phyloP scores from a whole-genome alignment of 305 asterid species.

The Fraxinus angustifolia region DNA sequence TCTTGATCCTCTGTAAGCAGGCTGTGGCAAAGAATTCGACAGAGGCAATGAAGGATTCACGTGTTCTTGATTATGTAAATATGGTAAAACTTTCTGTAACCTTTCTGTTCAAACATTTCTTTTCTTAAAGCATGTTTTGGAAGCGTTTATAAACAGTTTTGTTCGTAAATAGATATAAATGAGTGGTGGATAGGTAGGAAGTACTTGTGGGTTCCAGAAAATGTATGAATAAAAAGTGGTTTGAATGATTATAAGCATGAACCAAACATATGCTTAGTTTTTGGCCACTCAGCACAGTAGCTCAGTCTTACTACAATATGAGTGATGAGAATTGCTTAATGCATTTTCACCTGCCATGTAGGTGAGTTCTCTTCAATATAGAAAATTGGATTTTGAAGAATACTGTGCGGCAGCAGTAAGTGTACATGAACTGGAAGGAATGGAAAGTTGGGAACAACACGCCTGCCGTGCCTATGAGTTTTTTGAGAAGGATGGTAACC shows the following conservation, averaged over 20 bases:
- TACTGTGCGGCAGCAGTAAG: conserved; percentile 83
- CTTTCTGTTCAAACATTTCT: conserved; percentile 1
- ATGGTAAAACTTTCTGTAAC: conserved; percentile 41
- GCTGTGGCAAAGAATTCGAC: conserved; percentile 70
- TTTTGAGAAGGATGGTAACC: conserved; percentile 87
- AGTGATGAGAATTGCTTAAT: background rate
- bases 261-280: background rate
- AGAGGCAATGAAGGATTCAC: conserved; percentile 89
- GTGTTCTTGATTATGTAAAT: conserved; percentile 72
- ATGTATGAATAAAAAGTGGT: background rate
- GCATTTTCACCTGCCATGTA: conserved; percentile 23
- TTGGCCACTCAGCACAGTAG: background rate
- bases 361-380: conserved; percentile 78
- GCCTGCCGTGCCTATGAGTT: conserved; percentile 85
- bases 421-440: conserved; percentile 91
- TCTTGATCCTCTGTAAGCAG: conserved; percentile 28
- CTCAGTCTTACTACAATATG: background rate
- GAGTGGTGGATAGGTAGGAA: background rate
- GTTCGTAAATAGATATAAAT: background rate
- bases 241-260: background rate
- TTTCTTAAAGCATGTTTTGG: background rate
- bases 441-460: conserved; percentile 89
- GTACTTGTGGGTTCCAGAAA: background rate
- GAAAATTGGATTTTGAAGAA: conserved; percentile 85
- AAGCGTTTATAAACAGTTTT: background rate